Conservation (phyloP, 2,329 filamentous ascomycete species). For the Emergomyces pasteurianus region DNA sequence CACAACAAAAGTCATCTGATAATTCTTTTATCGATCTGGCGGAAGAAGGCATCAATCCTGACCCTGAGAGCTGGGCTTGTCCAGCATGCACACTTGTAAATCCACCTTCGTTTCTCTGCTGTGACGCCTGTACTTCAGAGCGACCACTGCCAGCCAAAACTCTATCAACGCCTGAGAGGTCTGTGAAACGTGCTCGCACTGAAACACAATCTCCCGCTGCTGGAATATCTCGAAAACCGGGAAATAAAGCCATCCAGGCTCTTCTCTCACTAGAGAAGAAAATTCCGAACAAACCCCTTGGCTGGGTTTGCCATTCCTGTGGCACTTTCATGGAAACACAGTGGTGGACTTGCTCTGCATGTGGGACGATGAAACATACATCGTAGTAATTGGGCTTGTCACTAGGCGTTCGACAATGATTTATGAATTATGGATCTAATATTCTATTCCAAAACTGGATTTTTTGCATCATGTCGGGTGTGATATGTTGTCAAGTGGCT, state of each 20-base stretch:
- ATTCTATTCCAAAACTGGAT: neutral
- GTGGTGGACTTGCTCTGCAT: constrained; percentile 53
- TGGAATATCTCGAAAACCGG: constrained; percentile 6
- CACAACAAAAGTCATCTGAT: neutral
- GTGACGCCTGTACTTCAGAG: constrained; percentile 49
- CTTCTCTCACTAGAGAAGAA: constrained; percentile 29
- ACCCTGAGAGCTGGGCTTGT: constrained; percentile 44
- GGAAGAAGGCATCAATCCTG: constrained; percentile 20
- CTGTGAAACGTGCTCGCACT: constrained; percentile 1
- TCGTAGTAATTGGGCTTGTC: constrained; percentile 25
- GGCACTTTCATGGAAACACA: constrained; percentile 51
- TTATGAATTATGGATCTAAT: neutral
- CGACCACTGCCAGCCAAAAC: constrained; percentile 32
- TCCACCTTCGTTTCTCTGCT: constrained; percentile 45
- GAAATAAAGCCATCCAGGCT: constrained; percentile 26
- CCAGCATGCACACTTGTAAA: constrained; percentile 52
- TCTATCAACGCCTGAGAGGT: neutral
- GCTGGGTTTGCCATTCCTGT: constrained; percentile 48
- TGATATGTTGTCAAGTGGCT: neutral
- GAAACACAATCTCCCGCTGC: neutral
- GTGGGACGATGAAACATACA: constrained; percentile 45
- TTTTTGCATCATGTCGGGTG: neutral
- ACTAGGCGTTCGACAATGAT: neutral
- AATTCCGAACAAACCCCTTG: constrained; percentile 37
- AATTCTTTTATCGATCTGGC: constrained; percentile 9